These are phyloP conservation scores for Termitomyces sp. DNA, from an alignment of 768 basidiomycete species.

Conservation along the genomic window DNA sequence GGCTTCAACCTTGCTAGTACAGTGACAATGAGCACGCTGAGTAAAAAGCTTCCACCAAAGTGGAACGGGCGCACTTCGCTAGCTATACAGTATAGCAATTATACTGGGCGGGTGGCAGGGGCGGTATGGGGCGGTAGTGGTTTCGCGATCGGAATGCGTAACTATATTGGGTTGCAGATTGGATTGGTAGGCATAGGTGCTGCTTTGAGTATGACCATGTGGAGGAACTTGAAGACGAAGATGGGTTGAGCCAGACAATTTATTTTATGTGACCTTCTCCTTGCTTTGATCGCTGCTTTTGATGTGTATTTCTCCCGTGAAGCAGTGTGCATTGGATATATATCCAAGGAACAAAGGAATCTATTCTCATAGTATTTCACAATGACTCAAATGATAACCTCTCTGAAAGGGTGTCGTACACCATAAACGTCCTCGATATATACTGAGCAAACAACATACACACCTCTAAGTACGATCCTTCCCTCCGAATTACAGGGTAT, in stretches of 20 bases:
- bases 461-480: not conserved
- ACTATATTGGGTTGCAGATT: constrained; percentile 55
- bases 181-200: constrained; percentile 54
- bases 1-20: constrained; percentile 74
- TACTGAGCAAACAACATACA: not conserved
- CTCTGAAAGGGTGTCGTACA: not conserved
- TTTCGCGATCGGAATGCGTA: constrained; percentile 51
- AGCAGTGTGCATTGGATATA: not conserved
- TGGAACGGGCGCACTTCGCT: constrained; percentile 56
- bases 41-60: constrained; percentile 58
- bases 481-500: not conserved
- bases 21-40: constrained; percentile 58
- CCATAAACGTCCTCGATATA: not conserved
- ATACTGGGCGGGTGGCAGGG: constrained; percentile 56
- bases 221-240: constrained; percentile 62
- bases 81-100: constrained; percentile 66
- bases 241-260: constrained; percentile 26
- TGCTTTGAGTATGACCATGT: constrained; percentile 46
- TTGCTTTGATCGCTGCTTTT: not conserved
- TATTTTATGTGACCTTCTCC: not conserved
- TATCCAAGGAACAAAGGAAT: not conserved
- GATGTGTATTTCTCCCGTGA: not conserved
- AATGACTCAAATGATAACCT: not conserved
- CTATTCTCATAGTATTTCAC: not conserved
- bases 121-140: constrained; percentile 68